A percentile compares a stretch with the other conserved stretches of the same genome.
These are phyloP conservation scores for Pseudogymnoascus sp. DNA, from an alignment of 2,329 filamentous ascomycete species.

Conservation along the genomic window DNA sequence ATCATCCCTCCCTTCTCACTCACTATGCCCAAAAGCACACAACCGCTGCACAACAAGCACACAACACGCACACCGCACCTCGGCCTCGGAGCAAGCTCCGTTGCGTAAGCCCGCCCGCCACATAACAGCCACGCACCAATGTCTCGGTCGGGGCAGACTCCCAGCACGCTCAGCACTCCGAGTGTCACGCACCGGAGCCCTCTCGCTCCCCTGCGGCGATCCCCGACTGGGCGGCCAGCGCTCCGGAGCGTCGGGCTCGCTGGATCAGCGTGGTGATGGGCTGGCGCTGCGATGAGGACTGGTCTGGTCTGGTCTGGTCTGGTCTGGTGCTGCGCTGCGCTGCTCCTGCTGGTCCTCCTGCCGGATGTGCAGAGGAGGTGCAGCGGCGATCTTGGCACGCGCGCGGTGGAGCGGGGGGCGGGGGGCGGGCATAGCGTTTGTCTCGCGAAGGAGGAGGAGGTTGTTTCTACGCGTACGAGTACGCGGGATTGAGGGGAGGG, in stretches of 20 bases:
- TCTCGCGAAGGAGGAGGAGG: too few species aligned
- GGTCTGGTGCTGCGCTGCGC: background rate
- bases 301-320: background rate
- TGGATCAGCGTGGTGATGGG: background rate
- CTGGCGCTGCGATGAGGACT: background rate
- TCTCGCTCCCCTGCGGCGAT: background rate
- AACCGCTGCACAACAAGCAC: background rate
- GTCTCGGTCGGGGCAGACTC: background rate
- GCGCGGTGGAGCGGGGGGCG: background rate
- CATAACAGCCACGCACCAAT: background rate
- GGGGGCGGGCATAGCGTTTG: background rate
- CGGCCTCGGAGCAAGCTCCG: background rate
- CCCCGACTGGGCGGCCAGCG: background rate
- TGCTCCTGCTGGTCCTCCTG: background rate
- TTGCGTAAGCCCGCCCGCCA: background rate
- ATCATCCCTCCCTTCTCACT: background rate
- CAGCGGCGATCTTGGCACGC: background rate
- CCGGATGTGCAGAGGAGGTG: background rate
- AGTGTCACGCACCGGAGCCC: background rate
- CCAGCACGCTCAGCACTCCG: background rate
- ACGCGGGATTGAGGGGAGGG: background rate
- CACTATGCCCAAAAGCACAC: background rate
- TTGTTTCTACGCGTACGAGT: background rate
- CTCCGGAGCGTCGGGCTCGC: background rate
- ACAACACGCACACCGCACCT: background rate